Conservation (phyloP, 768 basidiomycete species). For the Collybiopsis confluens region DNA sequence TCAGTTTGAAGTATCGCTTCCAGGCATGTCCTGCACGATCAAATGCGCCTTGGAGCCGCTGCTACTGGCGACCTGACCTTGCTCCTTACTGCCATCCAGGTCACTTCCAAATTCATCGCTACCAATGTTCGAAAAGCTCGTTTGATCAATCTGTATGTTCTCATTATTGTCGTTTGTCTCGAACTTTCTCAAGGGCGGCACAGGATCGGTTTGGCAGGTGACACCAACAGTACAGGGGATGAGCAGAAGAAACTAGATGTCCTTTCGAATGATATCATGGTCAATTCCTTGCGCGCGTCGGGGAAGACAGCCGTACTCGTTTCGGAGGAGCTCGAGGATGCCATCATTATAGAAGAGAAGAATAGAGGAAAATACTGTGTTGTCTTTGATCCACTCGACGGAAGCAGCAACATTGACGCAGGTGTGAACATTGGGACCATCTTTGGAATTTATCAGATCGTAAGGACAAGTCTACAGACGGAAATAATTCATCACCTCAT, state of each 20-base stretch:
- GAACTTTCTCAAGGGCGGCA: slow-evolving; percentile 3
- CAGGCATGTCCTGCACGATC: slow-evolving; percentile 86
- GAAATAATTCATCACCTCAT: slow-evolving; percentile 1
- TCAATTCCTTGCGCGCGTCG: slow-evolving; percentile 93
- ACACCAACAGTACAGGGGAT: slow-evolving; percentile 95
- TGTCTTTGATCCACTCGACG: slow-evolving; percentile 97
- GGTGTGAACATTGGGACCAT: slow-evolving; percentile 98
- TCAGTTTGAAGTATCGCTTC: background rate
- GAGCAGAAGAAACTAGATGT: slow-evolving; percentile 99
- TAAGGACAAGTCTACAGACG: slow-evolving; percentile 34
- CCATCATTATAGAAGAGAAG: slow-evolving; percentile 81
- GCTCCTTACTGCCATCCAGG: slow-evolving; percentile 92
- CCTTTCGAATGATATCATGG: slow-evolving; percentile 99
- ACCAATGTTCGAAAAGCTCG: slow-evolving; percentile 97
- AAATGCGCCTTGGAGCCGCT: slow-evolving; percentile 72
- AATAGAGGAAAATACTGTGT: slow-evolving; percentile 91
- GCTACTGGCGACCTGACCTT: slow-evolving; percentile 95
- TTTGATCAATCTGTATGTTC: slow-evolving; percentile 88
- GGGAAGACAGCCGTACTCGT: slow-evolving; percentile 96
- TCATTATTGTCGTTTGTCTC: background rate
- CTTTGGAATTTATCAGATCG: slow-evolving; percentile 93
- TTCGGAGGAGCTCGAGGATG: slow-evolving; percentile 92
- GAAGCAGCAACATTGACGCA: slow-evolving; percentile 95
- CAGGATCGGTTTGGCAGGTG: slow-evolving; percentile 95
- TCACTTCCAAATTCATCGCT: slow-evolving; percentile 95